Base-by-base conservation (phyloP, 2,329 filamentous ascomycete species). In the Ophiostoma piceae region DNA sequence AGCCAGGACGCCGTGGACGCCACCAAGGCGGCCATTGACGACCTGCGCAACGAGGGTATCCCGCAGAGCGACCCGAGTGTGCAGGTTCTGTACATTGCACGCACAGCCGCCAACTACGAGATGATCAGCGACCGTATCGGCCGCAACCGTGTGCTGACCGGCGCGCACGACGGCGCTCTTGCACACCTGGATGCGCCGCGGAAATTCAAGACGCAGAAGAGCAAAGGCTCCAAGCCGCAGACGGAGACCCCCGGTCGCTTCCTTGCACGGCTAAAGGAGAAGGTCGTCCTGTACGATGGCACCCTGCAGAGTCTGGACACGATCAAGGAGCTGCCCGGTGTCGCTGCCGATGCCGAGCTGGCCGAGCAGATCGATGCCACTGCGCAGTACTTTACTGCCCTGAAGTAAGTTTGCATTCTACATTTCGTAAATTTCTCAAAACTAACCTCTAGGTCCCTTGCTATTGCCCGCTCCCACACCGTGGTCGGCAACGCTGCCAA, bases 121-220 rank as follows among this genome's bases (percentile, higher is more conserved):
- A 88, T 97, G 79, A 90, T 99, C 70, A 94, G 92, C 76, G 98
- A 94, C 94, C 87, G 95, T 78, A 92, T 98, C 73, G 94, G 94
- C 35, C 89, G 95, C 66, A 98, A 99, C 79, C 86, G 95, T 69
- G 90, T 97, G 0, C 82, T 99, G 72, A 92, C 92, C 68, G 94
- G 94, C n/a, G 82, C 86, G 7, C 84, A 90, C 69, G 94, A 98
- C 75, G 94, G 94, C 2, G 85, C 92, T 19, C 79, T 84, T 19
- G 79, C 85, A 26, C 83, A 85, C 22, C 84, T 84, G 71, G 81
- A 64, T 83, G 82, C 72, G 1, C 41, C 19, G 12, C 14, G 35
- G 7, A 39, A 11, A 16, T 26, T 4, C 41, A 85, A 86, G 47
- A 73, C 74, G 8, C 32, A 41, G 16, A 14, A 14, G 35, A 16